Evolutionary conservation across 2,329 filamentous ascomycete species (phyloP).

Genomic region (Exophiala oligosperma): DNA sequence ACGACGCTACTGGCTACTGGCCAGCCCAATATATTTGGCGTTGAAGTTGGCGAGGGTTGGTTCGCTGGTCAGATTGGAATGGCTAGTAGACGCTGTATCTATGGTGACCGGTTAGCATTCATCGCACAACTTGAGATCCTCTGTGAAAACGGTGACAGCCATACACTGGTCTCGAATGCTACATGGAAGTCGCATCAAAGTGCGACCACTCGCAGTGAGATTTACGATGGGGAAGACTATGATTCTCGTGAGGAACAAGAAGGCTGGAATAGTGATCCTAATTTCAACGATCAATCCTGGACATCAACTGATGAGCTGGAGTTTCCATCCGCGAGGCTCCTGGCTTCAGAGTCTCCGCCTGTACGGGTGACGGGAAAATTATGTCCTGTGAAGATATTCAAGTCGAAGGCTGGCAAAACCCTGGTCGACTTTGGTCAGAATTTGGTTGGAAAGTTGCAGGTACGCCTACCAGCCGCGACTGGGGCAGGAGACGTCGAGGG

Average conservation of each 20-base stretch:
- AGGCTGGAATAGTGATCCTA: constrained; percentile 35
- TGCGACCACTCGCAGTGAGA: constrained; percentile 37
- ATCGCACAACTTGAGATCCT: constrained; percentile 34
- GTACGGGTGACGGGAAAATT: constrained; percentile 40
- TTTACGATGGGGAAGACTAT: constrained; percentile 57
- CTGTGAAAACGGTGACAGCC: constrained; percentile 17
- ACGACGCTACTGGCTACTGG: constrained; percentile 39
- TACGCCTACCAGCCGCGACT: constrained; percentile 33
- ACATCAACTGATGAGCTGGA: constrained; percentile 34
- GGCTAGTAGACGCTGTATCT: constrained; percentile 28
- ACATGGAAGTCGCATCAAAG: constrained; percentile 30
- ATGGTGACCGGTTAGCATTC: constrained; percentile 31
- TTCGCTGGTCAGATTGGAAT: constrained; percentile 40
- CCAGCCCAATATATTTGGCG: constrained; percentile 41
- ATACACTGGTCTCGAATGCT: constrained; percentile 25
- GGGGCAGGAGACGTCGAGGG: constrained; percentile 10
- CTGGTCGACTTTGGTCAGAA: constrained; percentile 62
- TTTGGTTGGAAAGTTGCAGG: constrained; percentile 51
- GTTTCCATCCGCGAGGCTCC: constrained; percentile 37
- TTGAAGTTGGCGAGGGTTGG: constrained; percentile 54
- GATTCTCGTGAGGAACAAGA: constrained; percentile 41
- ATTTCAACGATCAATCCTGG: constrained; percentile 34
- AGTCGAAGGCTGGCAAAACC: constrained; percentile 45
- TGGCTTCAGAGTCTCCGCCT: constrained; percentile 46
- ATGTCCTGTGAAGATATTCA: constrained; percentile 32